Base-by-base conservation (phyloP, 1,284 basidiomycete genomes). In the Xanthoconium separans region DNA sequence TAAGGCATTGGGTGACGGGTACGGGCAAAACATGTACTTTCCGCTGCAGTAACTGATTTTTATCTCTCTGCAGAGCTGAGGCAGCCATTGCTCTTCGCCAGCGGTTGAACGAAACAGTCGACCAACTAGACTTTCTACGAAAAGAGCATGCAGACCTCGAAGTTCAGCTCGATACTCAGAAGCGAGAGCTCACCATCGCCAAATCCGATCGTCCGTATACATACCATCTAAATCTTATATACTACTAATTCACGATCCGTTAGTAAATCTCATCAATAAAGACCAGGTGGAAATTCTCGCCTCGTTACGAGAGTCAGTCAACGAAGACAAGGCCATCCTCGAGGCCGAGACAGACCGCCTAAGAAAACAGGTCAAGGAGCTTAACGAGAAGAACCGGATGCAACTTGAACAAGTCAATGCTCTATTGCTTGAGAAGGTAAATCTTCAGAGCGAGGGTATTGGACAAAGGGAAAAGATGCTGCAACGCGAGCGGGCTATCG, bases 341-440 rank as follows among this genome's bases (percentile, higher is more conserved):
- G 89, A 91, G 63, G 75, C 75, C 3, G 85, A 93, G 58, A 73
- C 91, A 40, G 76, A 79, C 39, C 76, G 77, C 30, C 71, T 95
- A 39, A 83, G 81, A 64, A 80, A 80, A 44, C 84, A 91, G 61
- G 81, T 93, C 65, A 83, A 80, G 54, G 85, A 88, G 27, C 77
- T 92, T 4, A 75, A 76, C 41, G 93, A 96, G 62, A 94, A 93
- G 78, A 91, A 90, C 69, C 81, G 86, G 63, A 91, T 95, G 86
- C 92, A 95, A 65, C 82, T 95, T 41, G 93, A 95, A 73, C 93
- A 96, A 70, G 84, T 95, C 67, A 94, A 95, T 62, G 80, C 73
- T 6, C 77, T 98, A 36, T 75, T 98, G 3, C 76, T 96, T 52
- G 95, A 98, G 70, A 98, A 98, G 75, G 88, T 97, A 54, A 91